Evolutionary conservation across 1,139 yeast genomes (phyloP).

Genomic region (Entelexis paramagnoliae): DNA sequence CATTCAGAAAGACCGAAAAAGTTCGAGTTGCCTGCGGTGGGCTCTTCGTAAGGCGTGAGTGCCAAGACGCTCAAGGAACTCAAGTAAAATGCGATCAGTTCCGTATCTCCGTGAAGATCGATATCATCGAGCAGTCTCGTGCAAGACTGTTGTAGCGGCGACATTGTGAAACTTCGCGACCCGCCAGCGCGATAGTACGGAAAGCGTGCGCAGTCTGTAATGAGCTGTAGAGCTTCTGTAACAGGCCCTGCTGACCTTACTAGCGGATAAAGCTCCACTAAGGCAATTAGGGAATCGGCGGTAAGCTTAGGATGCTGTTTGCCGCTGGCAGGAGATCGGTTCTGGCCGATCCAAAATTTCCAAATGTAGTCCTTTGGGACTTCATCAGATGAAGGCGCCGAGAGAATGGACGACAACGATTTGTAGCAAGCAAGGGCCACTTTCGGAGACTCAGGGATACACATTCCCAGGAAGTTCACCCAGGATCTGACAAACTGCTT

Average conservation of each 20-base stretch:
- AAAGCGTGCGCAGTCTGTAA: constrained; percentile 20
- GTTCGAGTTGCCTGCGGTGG: not conserved
- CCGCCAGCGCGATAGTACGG: constrained; percentile 14
- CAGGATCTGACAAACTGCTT: constrained; percentile 43
- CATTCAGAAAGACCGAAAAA: constrained; percentile 12
- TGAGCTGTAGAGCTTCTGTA: constrained; percentile 5
- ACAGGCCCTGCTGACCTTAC: constrained; percentile 5
- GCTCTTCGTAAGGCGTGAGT: constrained; percentile 9
- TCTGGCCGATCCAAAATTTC: constrained; percentile 53
- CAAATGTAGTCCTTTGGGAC: constrained; percentile 29
- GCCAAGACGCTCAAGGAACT: constrained; percentile 4
- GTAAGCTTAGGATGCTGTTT: constrained; percentile 25
- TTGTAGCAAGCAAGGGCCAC: constrained; percentile 45
- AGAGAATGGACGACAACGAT: constrained; percentile 40
- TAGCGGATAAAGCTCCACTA: constrained; percentile 21
- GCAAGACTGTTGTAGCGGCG: constrained; percentile 15
- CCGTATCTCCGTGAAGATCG: not conserved
- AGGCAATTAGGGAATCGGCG: constrained; percentile 27
- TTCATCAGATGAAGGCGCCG: constrained; percentile 16
- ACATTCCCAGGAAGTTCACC: constrained; percentile 39
- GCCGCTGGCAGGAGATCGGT: constrained; percentile 29
- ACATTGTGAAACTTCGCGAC: constrained; percentile 3
- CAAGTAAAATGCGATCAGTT: not conserved
- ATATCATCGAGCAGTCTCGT: constrained; percentile 6
- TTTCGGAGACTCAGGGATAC: constrained; percentile 23